Evolutionary conservation across 208 protist genomes (phyloP).

Genomic region (Acanthamoeba castellanii): DNA sequence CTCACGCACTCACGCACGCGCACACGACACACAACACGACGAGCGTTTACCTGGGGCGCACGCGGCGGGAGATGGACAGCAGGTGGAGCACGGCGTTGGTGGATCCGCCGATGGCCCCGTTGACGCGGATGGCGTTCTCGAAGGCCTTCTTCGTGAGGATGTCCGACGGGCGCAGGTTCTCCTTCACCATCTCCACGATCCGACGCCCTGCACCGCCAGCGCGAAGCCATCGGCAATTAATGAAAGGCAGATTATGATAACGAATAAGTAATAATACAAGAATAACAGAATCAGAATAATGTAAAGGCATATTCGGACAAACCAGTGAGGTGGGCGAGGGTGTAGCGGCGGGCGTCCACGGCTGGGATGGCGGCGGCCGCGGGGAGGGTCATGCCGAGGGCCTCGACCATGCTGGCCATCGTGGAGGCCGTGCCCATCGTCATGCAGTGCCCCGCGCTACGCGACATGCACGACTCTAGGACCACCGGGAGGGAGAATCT

Average conservation of each 20-base stretch:
- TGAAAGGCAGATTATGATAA: too few relatives aligned
- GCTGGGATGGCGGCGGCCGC: not conserved
- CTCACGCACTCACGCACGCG: too few relatives aligned
- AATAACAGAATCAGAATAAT: not conserved
- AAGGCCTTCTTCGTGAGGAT: not conserved
- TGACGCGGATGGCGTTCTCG: conserved; percentile 1
- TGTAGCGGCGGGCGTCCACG: not conserved
- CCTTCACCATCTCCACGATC: conserved; percentile 11
- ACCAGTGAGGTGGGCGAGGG: not conserved
- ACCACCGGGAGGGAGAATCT: too few relatives aligned
- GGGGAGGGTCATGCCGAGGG: not conserved
- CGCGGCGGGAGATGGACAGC: not conserved
- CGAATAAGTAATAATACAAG: too few relatives aligned
- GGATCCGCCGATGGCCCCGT: not conserved
- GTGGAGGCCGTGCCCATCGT: not conserved
- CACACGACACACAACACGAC: too few relatives aligned
- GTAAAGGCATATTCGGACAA: not conserved
- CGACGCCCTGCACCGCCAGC: not conserved
- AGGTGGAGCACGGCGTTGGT: conserved; percentile 17
- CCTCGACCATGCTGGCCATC: not conserved
- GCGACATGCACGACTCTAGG: conserved; percentile 10
- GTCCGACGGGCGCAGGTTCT: not conserved
- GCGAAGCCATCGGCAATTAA: too few relatives aligned
- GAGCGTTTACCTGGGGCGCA: not conserved
- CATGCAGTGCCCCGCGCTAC: not conserved